Percentiles rank a stretch among this genome's conserved stretches.
Evolutionary conservation across 306 rosid genomes (phyloP).

Genomic region (Geum urbanum): DNA sequence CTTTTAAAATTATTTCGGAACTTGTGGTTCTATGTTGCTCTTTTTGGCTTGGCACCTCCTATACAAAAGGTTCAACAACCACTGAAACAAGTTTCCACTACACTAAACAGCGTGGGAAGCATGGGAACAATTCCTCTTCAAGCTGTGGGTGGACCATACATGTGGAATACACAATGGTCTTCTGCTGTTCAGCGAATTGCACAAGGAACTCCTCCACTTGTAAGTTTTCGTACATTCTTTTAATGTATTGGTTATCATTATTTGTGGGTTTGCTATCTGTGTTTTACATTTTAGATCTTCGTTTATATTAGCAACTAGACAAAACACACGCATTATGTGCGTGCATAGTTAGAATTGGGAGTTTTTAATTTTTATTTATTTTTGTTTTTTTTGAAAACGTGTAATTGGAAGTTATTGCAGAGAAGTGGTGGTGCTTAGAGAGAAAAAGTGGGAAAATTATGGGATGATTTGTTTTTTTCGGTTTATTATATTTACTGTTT

Average conservation of each 20-base stretch:
- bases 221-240: slow-evolving; percentile 39
- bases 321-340: no score
- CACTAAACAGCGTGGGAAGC: slow-evolving; percentile 84
- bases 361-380: no score
- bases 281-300: not conserved
- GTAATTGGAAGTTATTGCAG: no score
- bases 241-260: not conserved
- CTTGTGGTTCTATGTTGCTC: slow-evolving; percentile 96
- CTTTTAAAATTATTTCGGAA: slow-evolving; percentile 91
- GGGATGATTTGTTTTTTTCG: no score
- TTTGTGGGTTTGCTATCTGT: not conserved
- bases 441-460: no score
- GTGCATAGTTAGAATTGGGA: no score
- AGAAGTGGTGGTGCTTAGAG: no score
- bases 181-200: slow-evolving; percentile 84
- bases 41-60: slow-evolving; percentile 97
- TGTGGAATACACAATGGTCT: slow-evolving; percentile 91
- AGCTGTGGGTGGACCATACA: slow-evolving; percentile 93
- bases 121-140: slow-evolving; percentile 74
- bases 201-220: slow-evolving; percentile 98
- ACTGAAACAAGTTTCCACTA: slow-evolving; percentile 62
- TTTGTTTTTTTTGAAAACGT: no score
- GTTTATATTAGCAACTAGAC: no score
- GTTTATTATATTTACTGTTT: no score
- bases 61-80: slow-evolving; percentile 60